phyloP scores from a whole-genome alignment of 805 yeast genomes.

The Saturnispora diversa region DNA sequence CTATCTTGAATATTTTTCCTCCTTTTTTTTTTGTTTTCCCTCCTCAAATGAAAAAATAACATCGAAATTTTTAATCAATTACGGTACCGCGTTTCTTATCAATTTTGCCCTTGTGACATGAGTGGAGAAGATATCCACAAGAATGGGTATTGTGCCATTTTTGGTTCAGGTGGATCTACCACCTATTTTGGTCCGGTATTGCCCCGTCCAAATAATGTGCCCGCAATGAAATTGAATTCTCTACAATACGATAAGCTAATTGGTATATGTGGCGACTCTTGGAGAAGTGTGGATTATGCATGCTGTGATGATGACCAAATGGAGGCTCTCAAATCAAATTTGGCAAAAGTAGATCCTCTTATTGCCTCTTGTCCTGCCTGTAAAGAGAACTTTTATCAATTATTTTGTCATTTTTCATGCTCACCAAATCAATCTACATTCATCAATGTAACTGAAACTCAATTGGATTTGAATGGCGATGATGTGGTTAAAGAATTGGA shows the following conservation, averaged over 20 bases:
- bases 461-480: constrained; percentile 39
- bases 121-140: constrained; percentile 22
- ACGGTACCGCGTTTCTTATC: too few species aligned
- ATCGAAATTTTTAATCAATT: too few species aligned
- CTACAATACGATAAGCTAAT: constrained; percentile 40
- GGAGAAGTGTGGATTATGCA: constrained; percentile 39
- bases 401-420: constrained; percentile 86
- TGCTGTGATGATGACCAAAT: constrained; percentile 73
- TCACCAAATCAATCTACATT: constrained; percentile 75
- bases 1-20: too few species aligned
- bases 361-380: constrained; percentile 95
- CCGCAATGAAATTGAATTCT: constrained; percentile 40
- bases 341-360: constrained; percentile 68
- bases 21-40: too few species aligned
- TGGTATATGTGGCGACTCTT: constrained; percentile 66
- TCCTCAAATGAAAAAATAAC: too few species aligned
- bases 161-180: constrained; percentile 65
- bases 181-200: constrained; percentile 68
- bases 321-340: constrained; percentile 43
- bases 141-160: constrained; percentile 46
- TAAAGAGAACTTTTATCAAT: constrained; percentile 68
- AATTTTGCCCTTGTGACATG: too few species aligned
- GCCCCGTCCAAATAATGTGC: constrained; percentile 62
- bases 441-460: constrained; percentile 54
- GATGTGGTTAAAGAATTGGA: constrained; percentile 66